Base-by-base conservation (phyloP, 805 yeast species). In the Henningerozyma blattae region DNA sequence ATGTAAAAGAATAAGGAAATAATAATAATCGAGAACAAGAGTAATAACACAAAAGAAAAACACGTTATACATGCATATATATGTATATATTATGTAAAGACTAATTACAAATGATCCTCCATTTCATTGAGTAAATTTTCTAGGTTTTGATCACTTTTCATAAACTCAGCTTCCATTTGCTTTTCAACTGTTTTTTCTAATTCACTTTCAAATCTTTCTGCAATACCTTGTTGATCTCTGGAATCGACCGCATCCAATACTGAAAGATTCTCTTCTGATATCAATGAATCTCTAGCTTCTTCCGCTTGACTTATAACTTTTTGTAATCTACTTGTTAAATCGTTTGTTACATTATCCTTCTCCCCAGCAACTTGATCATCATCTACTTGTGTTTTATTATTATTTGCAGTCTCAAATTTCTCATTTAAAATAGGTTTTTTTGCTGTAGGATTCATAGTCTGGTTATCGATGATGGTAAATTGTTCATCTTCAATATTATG, bases 151-250 rank as follows among this genome's bases (percentile, higher is more conserved):
- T 20, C 22, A 7, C 10, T 10, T 7, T 20, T 20, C 22, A 20
- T 20, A 7, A 20, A 20, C 14, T 41, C 35, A 8, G 32, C 26
- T 30, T 36, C 32, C 42, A 43, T 40, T 18, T 28, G 34, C 10
- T n/a, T 30, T 32, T 43, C 47, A 4, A 34, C 33, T 18, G 34
- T 27, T 3, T 35, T 39, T 31, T 46, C 50, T 15, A 44, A 15
- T 12, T 35, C 30, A 25, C 36, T 39, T 25, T 46, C 48, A 22
- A 40, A 12, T 9, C 35, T 14, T 15, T 37, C 40, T 10, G 40
- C 27, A 2, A 7, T 9, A 5, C 31, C 47, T 25, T 34, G 22
- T 25, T 41, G 42, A 19, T 44, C 43, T 30, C 44, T 34, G 2
- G 41, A 32, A 14, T 31, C 30, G 9, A 44, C 34, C 15, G 36